Evolutionary conservation across 73 alveolate genomes (phyloP).

Genomic region (Stentor roeselii): DNA sequence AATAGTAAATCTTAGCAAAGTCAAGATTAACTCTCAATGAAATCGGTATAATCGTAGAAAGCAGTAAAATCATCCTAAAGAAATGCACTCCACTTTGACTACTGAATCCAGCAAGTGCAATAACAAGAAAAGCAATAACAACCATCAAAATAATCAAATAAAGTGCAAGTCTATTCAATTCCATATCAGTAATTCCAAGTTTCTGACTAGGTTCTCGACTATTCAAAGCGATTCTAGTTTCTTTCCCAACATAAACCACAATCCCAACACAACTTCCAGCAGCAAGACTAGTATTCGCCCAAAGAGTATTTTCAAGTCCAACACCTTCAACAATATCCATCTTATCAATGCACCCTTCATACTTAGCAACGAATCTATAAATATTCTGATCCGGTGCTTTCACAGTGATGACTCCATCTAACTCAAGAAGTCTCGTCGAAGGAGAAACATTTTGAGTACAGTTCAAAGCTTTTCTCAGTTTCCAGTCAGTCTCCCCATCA

Average conservation of each 20-base stretch:
- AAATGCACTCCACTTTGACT: slow-evolving; percentile 51
- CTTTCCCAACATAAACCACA: slow-evolving; percentile 91
- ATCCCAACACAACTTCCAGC: slow-evolving; percentile 74
- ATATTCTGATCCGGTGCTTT: slow-evolving; percentile 72
- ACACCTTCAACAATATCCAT: slow-evolving; percentile 76
- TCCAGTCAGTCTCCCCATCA: slow-evolving; percentile 99
- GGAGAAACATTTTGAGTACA: slow-evolving; percentile 41
- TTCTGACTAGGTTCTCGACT: slow-evolving; percentile 76
- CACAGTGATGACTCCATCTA: slow-evolving; percentile 22
- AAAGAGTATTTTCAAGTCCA: slow-evolving; percentile 80
- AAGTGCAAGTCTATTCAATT: slow-evolving; percentile 70
- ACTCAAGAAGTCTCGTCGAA: slow-evolving; percentile 43
- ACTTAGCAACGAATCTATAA: slow-evolving; percentile 69
- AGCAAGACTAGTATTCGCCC: slow-evolving; percentile 93
- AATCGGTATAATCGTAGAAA: slow-evolving; percentile 89
- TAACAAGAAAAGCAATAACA: slow-evolving; percentile 57
- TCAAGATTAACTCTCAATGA: slow-evolving; percentile 94
- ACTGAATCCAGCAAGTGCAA: slow-evolving; percentile 53
- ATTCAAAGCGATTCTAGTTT: slow-evolving; percentile 91
- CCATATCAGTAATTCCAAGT: slow-evolving; percentile 76
- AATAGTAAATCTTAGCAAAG: slow-evolving; percentile 83
- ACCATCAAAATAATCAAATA: slow-evolving; percentile 65
- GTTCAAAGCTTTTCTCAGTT: slow-evolving; percentile 80
- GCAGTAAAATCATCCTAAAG: slow-evolving; percentile 77
- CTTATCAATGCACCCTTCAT: slow-evolving; percentile 30